Evolutionary conservation across 2,329 filamentous ascomycete genomes (phyloP).

Genomic region (Talaromyces funiculosus): DNA sequence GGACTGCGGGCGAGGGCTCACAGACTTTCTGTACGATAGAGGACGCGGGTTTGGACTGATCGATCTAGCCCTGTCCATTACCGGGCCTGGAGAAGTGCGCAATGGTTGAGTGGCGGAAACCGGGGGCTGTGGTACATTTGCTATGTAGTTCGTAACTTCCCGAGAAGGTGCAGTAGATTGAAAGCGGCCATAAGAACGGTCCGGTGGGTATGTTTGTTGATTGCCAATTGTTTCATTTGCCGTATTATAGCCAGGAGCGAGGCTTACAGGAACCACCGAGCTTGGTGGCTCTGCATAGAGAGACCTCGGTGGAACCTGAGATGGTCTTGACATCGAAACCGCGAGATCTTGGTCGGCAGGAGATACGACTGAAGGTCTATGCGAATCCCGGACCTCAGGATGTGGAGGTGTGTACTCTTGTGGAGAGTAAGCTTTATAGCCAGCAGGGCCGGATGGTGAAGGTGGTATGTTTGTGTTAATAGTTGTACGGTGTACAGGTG

Average conservation of each 20-base stretch:
- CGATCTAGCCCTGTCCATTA: slow-evolving; percentile 25
- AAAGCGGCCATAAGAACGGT: slow-evolving; percentile 23
- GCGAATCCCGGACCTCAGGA: slow-evolving; percentile 2
- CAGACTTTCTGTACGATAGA: slow-evolving; percentile 52
- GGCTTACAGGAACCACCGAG: slow-evolving; percentile 34
- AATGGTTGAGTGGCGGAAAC: slow-evolving; percentile 23
- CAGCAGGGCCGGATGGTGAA: slow-evolving; percentile 21
- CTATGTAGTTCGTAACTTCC: slow-evolving; percentile 23
- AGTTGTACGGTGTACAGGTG: slow-evolving; percentile 31
- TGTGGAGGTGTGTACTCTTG: slow-evolving; percentile 21
- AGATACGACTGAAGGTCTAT: slow-evolving; percentile 8
- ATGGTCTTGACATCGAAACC: slow-evolving; percentile 20
- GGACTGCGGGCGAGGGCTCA: slow-evolving; percentile 51
- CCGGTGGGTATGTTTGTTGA: slow-evolving; percentile 24
- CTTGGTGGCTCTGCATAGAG: slow-evolving; percentile 14
- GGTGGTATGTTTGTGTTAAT: slow-evolving; percentile 24
- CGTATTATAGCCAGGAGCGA: slow-evolving; percentile 39
- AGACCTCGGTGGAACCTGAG: slow-evolving; percentile 17
- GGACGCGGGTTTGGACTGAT: slow-evolving; percentile 31
- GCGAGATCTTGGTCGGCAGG: slow-evolving; percentile 21
- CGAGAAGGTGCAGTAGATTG: slow-evolving; percentile 22
- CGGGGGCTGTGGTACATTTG: slow-evolving; percentile 15
- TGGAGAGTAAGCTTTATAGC: slow-evolving; percentile 24
- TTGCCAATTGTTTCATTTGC: slow-evolving; percentile 24
- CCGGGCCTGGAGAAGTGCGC: slow-evolving; percentile 25